A percentile compares a stretch with the other conserved stretches of the same genome.
phyloP scores from a whole-genome alignment of 2,329 filamentous ascomycete genomes.

The Cladophialophora yegresii region DNA sequence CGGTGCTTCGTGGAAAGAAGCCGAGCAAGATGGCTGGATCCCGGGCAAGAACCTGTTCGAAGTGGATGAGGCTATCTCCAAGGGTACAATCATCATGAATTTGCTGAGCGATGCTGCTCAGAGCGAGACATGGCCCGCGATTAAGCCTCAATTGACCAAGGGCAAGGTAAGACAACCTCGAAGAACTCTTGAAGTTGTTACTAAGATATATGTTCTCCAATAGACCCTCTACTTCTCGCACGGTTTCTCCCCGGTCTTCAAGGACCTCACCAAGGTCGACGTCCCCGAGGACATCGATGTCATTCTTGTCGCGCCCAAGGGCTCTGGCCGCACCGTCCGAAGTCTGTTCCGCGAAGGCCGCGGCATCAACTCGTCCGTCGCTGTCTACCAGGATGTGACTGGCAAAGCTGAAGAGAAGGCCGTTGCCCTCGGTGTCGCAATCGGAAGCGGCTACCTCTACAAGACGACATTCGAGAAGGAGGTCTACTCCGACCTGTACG shows the following conservation, averaged over 20 bases:
- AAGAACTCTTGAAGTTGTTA: not conserved
- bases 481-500: constrained; percentile 99
- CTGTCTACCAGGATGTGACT: constrained; percentile 97
- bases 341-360: constrained; percentile 98
- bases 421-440: constrained; percentile 90
- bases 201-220: not conserved
- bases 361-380: constrained; percentile 99
- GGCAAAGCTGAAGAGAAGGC: constrained; percentile 99
- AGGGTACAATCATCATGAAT: constrained; percentile 98
- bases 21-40: constrained; percentile 94
- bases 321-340: constrained; percentile 96
- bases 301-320: constrained; percentile 99
- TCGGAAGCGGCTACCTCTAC: constrained; percentile 98
- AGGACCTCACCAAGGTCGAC: constrained; percentile 98
- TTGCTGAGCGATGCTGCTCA: constrained; percentile 96
- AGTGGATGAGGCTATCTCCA: constrained; percentile 90
- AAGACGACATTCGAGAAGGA: constrained; percentile 99
- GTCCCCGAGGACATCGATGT: constrained; percentile 95
- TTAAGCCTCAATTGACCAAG: constrained; percentile 98
- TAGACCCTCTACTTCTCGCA: constrained; percentile 99
- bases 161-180: constrained; percentile 72
- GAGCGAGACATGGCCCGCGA: constrained; percentile 96
- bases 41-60: constrained; percentile 99
- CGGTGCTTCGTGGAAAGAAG: constrained; percentile 98
- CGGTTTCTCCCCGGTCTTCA: constrained; percentile 99